Conservation (phyloP, 2,329 filamentous ascomycete species). For the Sporothrix inflata region DNA sequence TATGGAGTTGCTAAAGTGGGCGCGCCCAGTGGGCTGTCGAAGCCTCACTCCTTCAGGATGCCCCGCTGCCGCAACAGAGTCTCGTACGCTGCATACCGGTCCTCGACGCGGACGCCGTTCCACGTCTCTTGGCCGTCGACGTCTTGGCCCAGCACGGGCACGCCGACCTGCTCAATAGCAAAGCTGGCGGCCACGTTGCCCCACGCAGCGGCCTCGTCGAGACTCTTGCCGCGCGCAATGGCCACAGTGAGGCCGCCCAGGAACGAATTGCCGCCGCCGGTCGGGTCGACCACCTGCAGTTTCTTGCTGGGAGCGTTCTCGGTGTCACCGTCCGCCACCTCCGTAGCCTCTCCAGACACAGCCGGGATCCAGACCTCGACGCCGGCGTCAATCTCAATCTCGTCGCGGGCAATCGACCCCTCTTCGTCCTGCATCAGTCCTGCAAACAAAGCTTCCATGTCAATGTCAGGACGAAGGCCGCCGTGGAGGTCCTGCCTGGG, state of each 20-base stretch:
- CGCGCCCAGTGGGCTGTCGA: neutral
- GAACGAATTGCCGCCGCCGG: constrained; percentile 91
- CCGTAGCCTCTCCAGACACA: constrained; percentile 56
- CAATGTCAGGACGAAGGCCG: constrained; percentile 61
- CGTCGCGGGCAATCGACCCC: constrained; percentile 58
- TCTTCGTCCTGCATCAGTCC: constrained; percentile 59
- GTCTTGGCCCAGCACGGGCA: constrained; percentile 63
- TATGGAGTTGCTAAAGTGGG: neutral
- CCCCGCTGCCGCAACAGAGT: constrained; percentile 40
- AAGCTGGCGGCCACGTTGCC: constrained; percentile 86
- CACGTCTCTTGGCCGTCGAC: constrained; percentile 58
- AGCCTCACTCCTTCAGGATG: constrained; percentile 4
- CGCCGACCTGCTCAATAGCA: constrained; percentile 90
- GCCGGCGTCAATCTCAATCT: constrained; percentile 65
- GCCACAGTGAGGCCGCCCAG: constrained; percentile 64
- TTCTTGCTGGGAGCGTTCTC: constrained; percentile 24
- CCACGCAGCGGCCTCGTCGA: constrained; percentile 75
- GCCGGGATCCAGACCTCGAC: constrained; percentile 77
- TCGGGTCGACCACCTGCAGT: constrained; percentile 78
- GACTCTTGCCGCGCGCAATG: constrained; percentile 59
- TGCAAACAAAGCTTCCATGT: constrained; percentile 65
- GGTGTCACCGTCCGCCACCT: constrained; percentile 28
- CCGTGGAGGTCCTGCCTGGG: constrained; percentile 54
- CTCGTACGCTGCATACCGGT: constrained; percentile 57
- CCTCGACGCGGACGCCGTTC: constrained; percentile 60